Evolutionary conservation across 257 asterid genomes (phyloP).

Genomic region (Petunia secreta): DNA sequence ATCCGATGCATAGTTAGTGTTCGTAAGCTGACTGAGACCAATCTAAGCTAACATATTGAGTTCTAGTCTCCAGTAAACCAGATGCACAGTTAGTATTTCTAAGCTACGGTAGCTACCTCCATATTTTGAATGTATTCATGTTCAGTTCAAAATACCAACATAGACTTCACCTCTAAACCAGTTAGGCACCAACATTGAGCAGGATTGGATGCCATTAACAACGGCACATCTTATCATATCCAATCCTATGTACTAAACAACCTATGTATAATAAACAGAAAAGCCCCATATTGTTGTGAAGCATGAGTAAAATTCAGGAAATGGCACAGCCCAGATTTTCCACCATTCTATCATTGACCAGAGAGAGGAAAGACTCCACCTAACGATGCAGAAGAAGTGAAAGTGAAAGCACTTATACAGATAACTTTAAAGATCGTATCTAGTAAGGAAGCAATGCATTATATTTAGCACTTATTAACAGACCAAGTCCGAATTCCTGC

Average conservation of each 20-base stretch:
- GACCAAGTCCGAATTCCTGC: background rate
- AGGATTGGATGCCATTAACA: slow-evolving; percentile 8
- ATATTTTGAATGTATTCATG: slow-evolving; percentile 20
- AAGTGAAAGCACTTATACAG: background rate
- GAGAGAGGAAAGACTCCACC: background rate
- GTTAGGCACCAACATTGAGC: background rate
- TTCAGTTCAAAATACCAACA: background rate
- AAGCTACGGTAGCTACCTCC: background rate
- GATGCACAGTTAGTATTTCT: slow-evolving; percentile 12
- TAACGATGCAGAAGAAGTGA: slow-evolving; percentile 2
- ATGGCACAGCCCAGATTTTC: slow-evolving; percentile 3
- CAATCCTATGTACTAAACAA: background rate
- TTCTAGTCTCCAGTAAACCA: slow-evolving; percentile 20
- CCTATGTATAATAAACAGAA: background rate
- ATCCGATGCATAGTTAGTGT: background rate
- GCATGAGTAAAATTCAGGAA: slow-evolving; percentile 16
- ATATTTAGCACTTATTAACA: background rate
- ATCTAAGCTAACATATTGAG: background rate
- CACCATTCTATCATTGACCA: background rate
- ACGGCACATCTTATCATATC: background rate
- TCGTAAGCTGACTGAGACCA: slow-evolving; percentile 11
- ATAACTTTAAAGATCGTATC: background rate
- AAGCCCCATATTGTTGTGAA: background rate
- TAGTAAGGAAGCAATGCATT: slow-evolving; percentile 14
- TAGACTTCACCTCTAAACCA: background rate